Base-by-base conservation (phyloP, 192 early-diverging fungal species). In the Entomortierella parvispora region DNA sequence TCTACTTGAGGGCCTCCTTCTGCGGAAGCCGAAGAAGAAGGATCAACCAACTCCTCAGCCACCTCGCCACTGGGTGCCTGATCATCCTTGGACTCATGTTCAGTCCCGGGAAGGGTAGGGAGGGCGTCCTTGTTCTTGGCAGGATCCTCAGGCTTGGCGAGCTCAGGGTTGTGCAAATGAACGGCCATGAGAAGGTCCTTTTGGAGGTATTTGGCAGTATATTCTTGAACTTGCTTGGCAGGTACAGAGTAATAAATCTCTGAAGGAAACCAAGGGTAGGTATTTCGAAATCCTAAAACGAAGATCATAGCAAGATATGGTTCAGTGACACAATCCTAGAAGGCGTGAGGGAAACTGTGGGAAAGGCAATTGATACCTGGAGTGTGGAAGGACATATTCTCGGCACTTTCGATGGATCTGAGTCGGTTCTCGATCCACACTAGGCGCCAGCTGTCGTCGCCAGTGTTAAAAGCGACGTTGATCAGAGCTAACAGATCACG, bases 351-450 rank as follows among this genome's bases (percentile, higher is more conserved):
- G 5, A 20, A 20, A 49, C 6, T 12, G 47, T 12, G 18, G 22
- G 47, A 12, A 40, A 40, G 5, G 37, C 37, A 40, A 40, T 40
- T 12, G 12, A 40, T 40, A 23, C 71, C 71, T 1, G 71, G 70
- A 48, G 65, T 75, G 17, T 42, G 12, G 25, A 53, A 59, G 1
- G 71, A 65, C 71, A 75, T 75, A 28, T 75, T 75, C 47, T 75
- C 71, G 44, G 71, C 71, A 5, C 57, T 60, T 25, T 75, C 71
- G 2, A 66, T 65, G 44, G 50, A 75, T 2, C 58, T 62, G 18
- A 75, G 43, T 2, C 71, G 56, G 17, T 53, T 52, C 20, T 66
- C 58, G 32, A 62, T 49, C 71, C 71, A 76, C 4, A 57, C 65
- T 10, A 68, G 43, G 3, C 64, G 57, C 72, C 72, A 76, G 6